A percentile compares a stretch with the other conserved stretches of the same genome.
These are phyloP conservation scores for Cryphonectria nitschkei DNA, from an alignment of 2,329 filamentous ascomycete species.

Conservation along the genomic window DNA sequence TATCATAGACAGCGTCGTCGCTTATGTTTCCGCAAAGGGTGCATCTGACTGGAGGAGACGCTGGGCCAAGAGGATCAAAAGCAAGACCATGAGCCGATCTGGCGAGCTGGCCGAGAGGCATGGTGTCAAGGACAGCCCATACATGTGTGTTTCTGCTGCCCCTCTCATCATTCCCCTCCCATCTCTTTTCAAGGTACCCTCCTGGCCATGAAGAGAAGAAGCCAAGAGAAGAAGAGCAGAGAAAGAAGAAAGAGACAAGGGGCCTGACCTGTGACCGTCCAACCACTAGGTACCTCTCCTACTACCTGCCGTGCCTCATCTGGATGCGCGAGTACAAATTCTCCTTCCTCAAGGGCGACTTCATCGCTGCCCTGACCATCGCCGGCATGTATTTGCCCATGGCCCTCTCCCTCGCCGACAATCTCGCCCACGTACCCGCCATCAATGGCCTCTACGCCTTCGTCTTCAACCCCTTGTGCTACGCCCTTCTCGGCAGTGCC, in stretches of 20 bases:
- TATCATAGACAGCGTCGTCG: constrained; percentile 45
- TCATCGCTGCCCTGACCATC: constrained; percentile 89
- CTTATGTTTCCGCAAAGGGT: constrained; percentile 43
- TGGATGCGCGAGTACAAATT: constrained; percentile 89
- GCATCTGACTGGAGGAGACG: constrained; percentile 49
- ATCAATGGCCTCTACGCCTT: constrained; percentile 95
- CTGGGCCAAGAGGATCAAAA: constrained; percentile 57
- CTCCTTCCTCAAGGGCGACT: constrained; percentile 81
- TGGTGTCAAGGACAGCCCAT: constrained; percentile 71
- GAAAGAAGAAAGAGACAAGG: neutral
- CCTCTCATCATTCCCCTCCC: neutral
- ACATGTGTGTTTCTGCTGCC: constrained; percentile 62
- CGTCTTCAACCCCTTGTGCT: constrained; percentile 88
- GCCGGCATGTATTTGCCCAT: constrained; percentile 99
- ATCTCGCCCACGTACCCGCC: constrained; percentile 88
- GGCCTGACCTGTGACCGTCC: constrained; percentile 24
- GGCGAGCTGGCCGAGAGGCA: constrained; percentile 72
- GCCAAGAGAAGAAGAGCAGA: too few species aligned
- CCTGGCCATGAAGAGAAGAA: neutral
- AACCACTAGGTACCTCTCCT: constrained; percentile 75
- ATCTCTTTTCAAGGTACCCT: too few species aligned
- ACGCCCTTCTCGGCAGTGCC: constrained; percentile 88
- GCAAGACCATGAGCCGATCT: constrained; percentile 73
- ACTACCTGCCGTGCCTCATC: constrained; percentile 89
- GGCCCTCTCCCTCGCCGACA: constrained; percentile 89